Conservation (phyloP, 371 early-diverging fungal species). For the Apophysomyces elegans region DNA sequence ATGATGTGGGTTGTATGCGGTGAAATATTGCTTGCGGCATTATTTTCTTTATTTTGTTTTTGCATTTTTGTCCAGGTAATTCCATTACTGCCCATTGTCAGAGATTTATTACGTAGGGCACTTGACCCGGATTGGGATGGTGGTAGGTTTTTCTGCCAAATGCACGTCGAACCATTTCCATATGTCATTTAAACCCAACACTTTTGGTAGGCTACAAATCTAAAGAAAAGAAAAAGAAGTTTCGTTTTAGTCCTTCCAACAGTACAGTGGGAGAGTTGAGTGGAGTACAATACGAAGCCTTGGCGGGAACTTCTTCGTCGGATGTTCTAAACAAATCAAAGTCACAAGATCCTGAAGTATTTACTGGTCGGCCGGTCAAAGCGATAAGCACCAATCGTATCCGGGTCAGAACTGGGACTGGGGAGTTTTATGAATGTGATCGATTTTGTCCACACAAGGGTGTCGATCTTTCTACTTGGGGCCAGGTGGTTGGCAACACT, state of each 20-base stretch:
- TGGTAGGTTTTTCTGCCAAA: neutral
- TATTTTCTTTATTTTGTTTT: neutral
- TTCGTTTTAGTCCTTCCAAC: neutral
- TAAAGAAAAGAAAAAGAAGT: neutral
- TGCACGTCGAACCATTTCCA: neutral
- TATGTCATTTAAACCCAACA: neutral
- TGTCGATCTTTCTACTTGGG: constrained; percentile 68
- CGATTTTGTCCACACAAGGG: constrained; percentile 73
- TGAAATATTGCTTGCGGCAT: neutral
- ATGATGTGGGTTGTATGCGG: neutral
- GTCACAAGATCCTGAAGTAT: constrained; percentile 13
- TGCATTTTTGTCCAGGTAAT: constrained; percentile 37
- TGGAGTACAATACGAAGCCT: neutral
- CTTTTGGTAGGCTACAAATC: neutral
- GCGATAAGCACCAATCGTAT: constrained; percentile 55
- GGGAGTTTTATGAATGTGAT: constrained; percentile 67
- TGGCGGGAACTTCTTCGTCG: neutral
- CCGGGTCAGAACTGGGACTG: constrained; percentile 54
- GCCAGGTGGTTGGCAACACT: constrained; percentile 61
- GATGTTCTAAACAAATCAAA: constrained; percentile 6
- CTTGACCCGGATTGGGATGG: constrained; percentile 23
- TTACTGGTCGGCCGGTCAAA: constrained; percentile 47
- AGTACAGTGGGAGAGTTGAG: neutral
- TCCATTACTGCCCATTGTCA: constrained; percentile 52
- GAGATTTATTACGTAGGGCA: constrained; percentile 50